Evolutionary conservation across 2,329 filamentous ascomycete species (phyloP), one percentile per base, ranked within the genome.

Genomic region (Alternaria sp.): DNA sequence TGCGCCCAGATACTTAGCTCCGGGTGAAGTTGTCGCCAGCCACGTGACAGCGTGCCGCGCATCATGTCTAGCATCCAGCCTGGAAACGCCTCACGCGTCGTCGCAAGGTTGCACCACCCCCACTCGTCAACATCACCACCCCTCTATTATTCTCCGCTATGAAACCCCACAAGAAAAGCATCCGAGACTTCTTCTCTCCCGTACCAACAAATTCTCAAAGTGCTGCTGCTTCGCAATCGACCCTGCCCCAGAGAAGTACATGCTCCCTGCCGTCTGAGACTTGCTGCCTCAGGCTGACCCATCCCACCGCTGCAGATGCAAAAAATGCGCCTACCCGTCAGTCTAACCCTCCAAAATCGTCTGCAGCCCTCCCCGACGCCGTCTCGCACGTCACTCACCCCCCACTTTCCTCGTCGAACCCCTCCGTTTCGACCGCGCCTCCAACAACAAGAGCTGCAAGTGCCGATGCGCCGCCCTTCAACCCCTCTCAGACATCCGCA

Each of bases 181-280:
- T 85, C 32, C 78, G 75, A 9, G 80, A 82, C 54, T 86, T 82
- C 65, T 86, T 86, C 71, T 80, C 78, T 47, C 78, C 79, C 3
- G 80, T 77, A 51, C 55, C 69, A 28, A 72, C 71, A 54, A 62
- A 58, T 54, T 44, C 66, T 7, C 55, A 18, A 69, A 66, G n/a
- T n/a, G 59, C 53, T 14, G 38, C 39, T 41, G 22, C 16, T 9
- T 59, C 64, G 32, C 59, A 64, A 34, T 56, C 63, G 12, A 58
- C 69, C 20, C 65, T 71, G 11, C 62, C 70, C 41, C 73, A 74
- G 38, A 58, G 64, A 61, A 66, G 76, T 62, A 69, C 36, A 34
- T 18, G 18, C 53, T 42, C 22, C 30, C 28, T 26, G 43, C 14
- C 48, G 42, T 39, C n/a, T 20, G n/a, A 39, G 14, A 28, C 20